Conservation (phyloP, 2,329 filamentous ascomycete genomes). For the Aureobasidium sp. region DNA sequence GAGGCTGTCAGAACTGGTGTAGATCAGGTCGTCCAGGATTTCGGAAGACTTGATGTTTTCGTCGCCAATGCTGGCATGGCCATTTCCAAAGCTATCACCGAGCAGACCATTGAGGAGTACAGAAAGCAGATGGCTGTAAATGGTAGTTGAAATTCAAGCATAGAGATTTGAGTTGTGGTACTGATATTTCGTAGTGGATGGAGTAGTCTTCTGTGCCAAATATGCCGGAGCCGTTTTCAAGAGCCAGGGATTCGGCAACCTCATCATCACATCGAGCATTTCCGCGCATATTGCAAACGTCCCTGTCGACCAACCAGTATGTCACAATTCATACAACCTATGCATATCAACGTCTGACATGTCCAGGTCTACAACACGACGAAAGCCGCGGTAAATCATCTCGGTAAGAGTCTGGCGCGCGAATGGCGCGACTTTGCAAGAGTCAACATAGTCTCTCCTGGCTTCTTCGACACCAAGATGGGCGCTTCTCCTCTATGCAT, state of each 20-base stretch:
- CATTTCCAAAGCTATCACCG: conserved; percentile 49
- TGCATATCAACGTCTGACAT: neutral
- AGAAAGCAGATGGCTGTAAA: conserved; percentile 48
- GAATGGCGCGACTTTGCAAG: conserved; percentile 54
- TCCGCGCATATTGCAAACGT: conserved; percentile 32
- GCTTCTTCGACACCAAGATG: conserved; percentile 52
- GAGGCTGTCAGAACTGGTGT: conserved; percentile 28
- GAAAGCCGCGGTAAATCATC: conserved; percentile 51
- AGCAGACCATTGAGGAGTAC: conserved; percentile 48
- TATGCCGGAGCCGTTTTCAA: conserved; percentile 37
- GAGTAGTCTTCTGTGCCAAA: conserved; percentile 38
- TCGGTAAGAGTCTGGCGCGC: conserved; percentile 49
- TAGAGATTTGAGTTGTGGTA: too few relatives aligned
- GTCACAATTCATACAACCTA: neutral
- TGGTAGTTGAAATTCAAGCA: conserved; percentile 29
- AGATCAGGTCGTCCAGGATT: conserved; percentile 32
- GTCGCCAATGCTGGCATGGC: conserved; percentile 45
- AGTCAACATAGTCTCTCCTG: conserved; percentile 50
- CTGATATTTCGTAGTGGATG: conserved; percentile 24
- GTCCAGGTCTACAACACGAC: conserved; percentile 46
- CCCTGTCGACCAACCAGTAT: conserved; percentile 47
- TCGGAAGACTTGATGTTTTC: conserved; percentile 38
- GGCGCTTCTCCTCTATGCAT: conserved; percentile 34
- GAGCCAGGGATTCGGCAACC: conserved; percentile 39
- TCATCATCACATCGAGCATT: conserved; percentile 41